Base-by-base conservation (phyloP, 345 rosid species). In the Salix udensis region DNA sequence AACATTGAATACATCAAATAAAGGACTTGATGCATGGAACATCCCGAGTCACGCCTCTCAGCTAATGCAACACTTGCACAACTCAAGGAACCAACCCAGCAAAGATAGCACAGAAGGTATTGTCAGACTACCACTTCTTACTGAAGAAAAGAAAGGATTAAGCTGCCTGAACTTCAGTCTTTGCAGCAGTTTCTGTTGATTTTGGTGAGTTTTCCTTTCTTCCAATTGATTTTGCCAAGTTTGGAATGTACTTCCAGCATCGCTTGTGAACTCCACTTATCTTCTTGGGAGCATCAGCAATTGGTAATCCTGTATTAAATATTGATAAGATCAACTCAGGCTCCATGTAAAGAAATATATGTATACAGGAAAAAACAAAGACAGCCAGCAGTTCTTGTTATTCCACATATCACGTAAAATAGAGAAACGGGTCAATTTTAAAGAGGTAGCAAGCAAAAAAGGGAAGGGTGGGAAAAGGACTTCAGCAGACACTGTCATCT, bases 221-320 rank as follows among this genome's bases (percentile, higher is more conserved):
- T 69, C 67, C 84, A 37, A 74, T 76, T 7, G 81, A 48, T 78
- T 88, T 89, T 77, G 80, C 65, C 60, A 86, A 77, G 82, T 83
- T 80, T 40, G 90, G 93, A 62, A 94, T 88, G 83, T 92, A 94
- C 81, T 82, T 96, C 98, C 97, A 96, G 82, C 98, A 90, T 30
- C 93, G 93, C 82, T 92, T 92, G 82, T 91, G 97, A 78, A 94
- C 95, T 73, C 97, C 97, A 16, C 95, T 91, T 44, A 94, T 92
- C 86, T 92, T 96, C 91, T 89, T 94, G 13, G 94, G 91, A 82
- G 91, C 88, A 77, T 91, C 93, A 6, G 89, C 87, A 68, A 88
- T 86, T 76, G 88, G 84, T 76, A 87, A 66, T 61, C 99, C 98
- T 92, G 84, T 70, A 86, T 23, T 30, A 78, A 60, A 21, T 19